A percentile compares a stretch with the other conserved stretches of the same genome.
These are phyloP conservation scores for Lithospermum erythrorhizon DNA, from an alignment of 257 asterid species.

Conservation along the genomic window DNA sequence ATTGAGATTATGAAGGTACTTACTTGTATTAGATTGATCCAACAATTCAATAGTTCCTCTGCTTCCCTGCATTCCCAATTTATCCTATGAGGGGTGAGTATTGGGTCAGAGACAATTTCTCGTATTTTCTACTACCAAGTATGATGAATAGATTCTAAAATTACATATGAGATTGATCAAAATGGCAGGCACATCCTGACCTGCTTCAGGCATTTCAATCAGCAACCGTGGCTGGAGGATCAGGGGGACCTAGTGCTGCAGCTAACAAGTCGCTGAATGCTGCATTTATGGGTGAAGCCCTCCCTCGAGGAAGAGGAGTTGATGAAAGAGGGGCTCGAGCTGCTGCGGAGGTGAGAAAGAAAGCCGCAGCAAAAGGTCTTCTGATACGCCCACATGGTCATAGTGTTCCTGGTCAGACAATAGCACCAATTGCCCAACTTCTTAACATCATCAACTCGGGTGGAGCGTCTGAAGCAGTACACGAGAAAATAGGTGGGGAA, in stretches of 20 bases:
- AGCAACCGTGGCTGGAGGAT: slow-evolving; percentile 37
- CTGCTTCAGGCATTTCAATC: slow-evolving; percentile 76
- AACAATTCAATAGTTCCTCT: background rate
- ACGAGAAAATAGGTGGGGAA: slow-evolving; percentile 20
- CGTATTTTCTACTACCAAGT: background rate
- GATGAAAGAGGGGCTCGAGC: slow-evolving; percentile 89
- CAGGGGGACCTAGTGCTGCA: slow-evolving; percentile 19
- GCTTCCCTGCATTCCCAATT: background rate
- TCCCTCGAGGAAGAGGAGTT: slow-evolving; percentile 67
- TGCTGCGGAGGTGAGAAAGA: slow-evolving; percentile 72
- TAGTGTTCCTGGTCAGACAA: slow-evolving; percentile 37
- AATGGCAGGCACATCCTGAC: slow-evolving; percentile 79
- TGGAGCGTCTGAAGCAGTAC: slow-evolving; percentile 19
- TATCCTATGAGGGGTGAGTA: background rate
- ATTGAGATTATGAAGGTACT: slow-evolving; percentile 68
- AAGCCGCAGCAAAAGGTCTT: slow-evolving; percentile 89
- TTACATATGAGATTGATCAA: background rate
- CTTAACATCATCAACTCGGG: slow-evolving; percentile 48
- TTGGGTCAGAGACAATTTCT: background rate
- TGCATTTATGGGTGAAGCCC: slow-evolving; percentile 32
- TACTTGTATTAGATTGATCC: background rate
- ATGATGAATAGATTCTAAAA: background rate
- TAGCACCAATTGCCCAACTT: slow-evolving; percentile 58
- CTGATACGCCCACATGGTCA: slow-evolving; percentile 49
- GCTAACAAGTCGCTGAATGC: slow-evolving; percentile 38